Evolutionary conservation across 163 green algal genomes (phyloP).

Genomic region (Scenedesmus sp.): DNA sequence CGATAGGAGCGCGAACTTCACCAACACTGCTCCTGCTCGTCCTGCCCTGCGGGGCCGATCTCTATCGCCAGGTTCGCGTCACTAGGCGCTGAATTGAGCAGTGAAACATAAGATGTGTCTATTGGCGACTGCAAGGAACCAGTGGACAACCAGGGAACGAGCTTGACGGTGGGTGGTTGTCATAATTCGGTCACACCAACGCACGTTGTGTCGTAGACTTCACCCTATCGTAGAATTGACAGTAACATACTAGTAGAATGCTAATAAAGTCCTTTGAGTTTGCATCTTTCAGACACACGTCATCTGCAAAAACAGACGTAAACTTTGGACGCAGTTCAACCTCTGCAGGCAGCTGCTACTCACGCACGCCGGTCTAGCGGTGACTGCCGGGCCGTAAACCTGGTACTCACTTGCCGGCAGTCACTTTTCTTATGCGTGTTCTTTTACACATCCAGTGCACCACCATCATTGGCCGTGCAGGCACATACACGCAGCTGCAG

Average conservation of each 20-base stretch:
- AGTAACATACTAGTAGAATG: background rate
- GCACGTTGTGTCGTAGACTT: background rate
- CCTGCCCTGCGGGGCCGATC: background rate
- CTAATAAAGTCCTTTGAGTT: no score
- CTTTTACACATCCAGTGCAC: no score
- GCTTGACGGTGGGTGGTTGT: background rate
- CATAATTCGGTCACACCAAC: conserved; percentile 5
- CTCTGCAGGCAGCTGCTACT: background rate
- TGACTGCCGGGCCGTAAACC: no score
- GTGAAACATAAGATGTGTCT: background rate
- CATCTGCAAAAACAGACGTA: background rate
- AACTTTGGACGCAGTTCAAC: background rate
- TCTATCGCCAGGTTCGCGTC: background rate
- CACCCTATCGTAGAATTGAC: background rate
- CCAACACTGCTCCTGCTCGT: background rate
- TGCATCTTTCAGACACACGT: background rate
- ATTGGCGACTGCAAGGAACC: background rate
- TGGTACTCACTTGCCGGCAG: no score
- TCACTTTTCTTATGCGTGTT: no score
- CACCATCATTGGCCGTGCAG: no score
- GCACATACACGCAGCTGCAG: no score
- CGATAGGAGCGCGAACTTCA: background rate
- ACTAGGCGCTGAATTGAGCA: background rate
- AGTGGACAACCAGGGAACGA: background rate
- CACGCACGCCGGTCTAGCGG: background rate